Base-by-base conservation (phyloP, 345 rosid genomes). In the Anacardium occidentale region DNA sequence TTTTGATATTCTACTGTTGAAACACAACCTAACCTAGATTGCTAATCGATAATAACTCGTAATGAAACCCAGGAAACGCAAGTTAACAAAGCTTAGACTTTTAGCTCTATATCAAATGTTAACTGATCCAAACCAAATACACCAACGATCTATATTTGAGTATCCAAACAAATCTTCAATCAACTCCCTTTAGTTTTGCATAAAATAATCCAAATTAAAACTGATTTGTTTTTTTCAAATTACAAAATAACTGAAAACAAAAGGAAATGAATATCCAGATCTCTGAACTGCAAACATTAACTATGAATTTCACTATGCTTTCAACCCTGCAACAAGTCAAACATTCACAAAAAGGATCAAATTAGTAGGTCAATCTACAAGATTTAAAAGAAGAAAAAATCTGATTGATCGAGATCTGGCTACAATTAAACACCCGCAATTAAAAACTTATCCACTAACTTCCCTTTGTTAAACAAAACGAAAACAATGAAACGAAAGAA, bases 351-450 rank as follows among this genome's bases (percentile, higher is more conserved):
- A 48, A 75, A 32, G 24, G 66, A 22, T 42, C 24, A 45, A 73
- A 59, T 63, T 44, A 12, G 66, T 6, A 7, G 5, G 26, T 21
- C 44, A 40, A 69, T 56, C 26, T 18, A 40, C 64, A 15, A 9
- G 40, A 69, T 56, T 69, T 47, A 22, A 22, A 69, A 5, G 18
- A 37, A 37, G 37, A 25, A 51, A n/a, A 70, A 58, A 22, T 45
- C 53, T 6, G 10, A 44, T 29, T 58, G 76, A 81, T 70, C 72
- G 66, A 76, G 92, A 88, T 84, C 92, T 82, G 82, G 21, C 69
- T 75, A 64, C 66, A 71, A 76, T 50, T 83, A 44, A 42, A 70
- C 45, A 70, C 37, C 17, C 56, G 29, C 17, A 58, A 45, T 50
- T 17, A 15, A 57, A 70, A 44, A 70, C 65, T 58, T 70, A 70